Evolutionary conservation across 306 rosid genomes (phyloP).

Genomic region (Dryas drummondii): DNA sequence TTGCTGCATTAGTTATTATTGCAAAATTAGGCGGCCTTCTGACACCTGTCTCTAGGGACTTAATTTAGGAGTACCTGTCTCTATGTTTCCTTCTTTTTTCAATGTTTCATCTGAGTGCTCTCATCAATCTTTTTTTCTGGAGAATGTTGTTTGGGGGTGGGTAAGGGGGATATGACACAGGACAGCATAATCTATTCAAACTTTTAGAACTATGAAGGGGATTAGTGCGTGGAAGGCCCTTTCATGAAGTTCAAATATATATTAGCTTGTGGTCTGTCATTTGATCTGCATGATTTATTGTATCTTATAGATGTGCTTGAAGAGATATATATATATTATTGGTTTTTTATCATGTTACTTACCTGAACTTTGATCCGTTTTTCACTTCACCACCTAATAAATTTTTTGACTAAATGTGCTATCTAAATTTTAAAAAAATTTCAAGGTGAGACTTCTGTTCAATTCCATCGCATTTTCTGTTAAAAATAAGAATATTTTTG

Average conservation of each 20-base stretch:
- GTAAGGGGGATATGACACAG: background rate
- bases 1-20: too few relatives aligned
- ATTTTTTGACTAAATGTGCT: too few relatives aligned
- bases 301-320: background rate
- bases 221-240: background rate
- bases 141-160: background rate
- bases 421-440: too few relatives aligned
- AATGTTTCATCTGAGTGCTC: background rate
- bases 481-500: too few relatives aligned
- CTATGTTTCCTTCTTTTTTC: background rate
- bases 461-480: too few relatives aligned
- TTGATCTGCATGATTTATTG: background rate
- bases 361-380: too few relatives aligned
- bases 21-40: too few relatives aligned
- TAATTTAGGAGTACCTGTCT: background rate
- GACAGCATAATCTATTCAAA: background rate
- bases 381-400: too few relatives aligned
- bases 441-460: too few relatives aligned
- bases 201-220: background rate
- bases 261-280: background rate
- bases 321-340: too few relatives aligned
- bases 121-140: background rate
- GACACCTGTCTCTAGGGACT: too few relatives aligned
- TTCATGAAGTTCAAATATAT: background rate
- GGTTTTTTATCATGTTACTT: too few relatives aligned